Evolutionary conservation across 2,329 filamentous ascomycete species (phyloP).

Genomic region (Fusarium sp.): DNA sequence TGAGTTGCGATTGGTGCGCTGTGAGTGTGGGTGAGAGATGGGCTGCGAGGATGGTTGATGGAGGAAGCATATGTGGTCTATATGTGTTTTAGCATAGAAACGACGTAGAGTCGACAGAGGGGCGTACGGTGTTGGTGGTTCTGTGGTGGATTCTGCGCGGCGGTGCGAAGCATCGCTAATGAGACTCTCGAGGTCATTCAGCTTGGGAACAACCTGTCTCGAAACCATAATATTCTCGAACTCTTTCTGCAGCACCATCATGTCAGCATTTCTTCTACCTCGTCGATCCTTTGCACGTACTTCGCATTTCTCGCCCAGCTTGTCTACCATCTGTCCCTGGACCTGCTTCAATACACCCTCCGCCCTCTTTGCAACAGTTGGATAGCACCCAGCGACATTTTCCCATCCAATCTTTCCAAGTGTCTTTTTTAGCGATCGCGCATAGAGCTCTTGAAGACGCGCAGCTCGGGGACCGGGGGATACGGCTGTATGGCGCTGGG

Average conservation of each 20-base stretch:
- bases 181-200: conserved; percentile 70
- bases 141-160: conserved; percentile 35
- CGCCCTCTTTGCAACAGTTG: conserved; percentile 64
- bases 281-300: conserved; percentile 46
- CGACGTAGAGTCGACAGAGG: neutral
- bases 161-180: conserved; percentile 60
- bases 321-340: conserved; percentile 68
- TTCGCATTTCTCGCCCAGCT: conserved; percentile 64
- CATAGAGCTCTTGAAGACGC: conserved; percentile 66
- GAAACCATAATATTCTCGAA: conserved; percentile 65
- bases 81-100: neutral
- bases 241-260: conserved; percentile 56
- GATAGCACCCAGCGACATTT: conserved; percentile 71
- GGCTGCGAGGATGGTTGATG: conserved; percentile 62
- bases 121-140: conserved; percentile 60
- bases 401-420: conserved; percentile 66
- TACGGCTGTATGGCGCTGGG: conserved; percentile 55
- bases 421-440: conserved; percentile 63
- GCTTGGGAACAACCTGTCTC: conserved; percentile 64
- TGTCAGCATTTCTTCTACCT: conserved; percentile 13
- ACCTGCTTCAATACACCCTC: conserved; percentile 64
- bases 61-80: conserved; percentile 67
- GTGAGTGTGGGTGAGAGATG: conserved; percentile 66
- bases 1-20: conserved; percentile 66
- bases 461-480: conserved; percentile 68